These are phyloP conservation scores for Pythium grandisporangium DNA, from an alignment of 352 stramenopile genomes.

Conservation along the genomic window DNA sequence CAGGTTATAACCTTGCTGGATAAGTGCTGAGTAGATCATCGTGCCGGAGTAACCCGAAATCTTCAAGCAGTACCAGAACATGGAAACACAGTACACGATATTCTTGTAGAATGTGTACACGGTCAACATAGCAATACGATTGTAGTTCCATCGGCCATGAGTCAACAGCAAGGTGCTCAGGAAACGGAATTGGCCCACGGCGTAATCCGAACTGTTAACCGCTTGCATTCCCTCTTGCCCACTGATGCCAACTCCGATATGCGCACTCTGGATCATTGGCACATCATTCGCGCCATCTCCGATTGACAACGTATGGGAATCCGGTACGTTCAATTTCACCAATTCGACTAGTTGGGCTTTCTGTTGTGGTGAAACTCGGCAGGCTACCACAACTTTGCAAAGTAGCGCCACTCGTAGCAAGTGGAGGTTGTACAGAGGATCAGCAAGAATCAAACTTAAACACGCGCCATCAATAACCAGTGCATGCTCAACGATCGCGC, in stretches of 20 bases:
- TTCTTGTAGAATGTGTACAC: constrained; percentile 91
- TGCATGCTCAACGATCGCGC: constrained; percentile 44
- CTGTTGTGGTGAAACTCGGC: constrained; percentile 96
- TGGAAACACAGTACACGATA: constrained; percentile 84
- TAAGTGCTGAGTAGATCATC: constrained; percentile 78
- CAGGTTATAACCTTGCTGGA: constrained; percentile 93
- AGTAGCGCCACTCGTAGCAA: constrained; percentile 77
- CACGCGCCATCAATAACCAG: constrained; percentile 94
- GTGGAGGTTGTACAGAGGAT: constrained; percentile 65
- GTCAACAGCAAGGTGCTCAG: constrained; percentile 63
- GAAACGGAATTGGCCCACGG: constrained; percentile 78
- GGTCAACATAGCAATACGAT: constrained; percentile 82
- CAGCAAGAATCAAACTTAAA: constrained; percentile 72
- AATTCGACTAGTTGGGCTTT: constrained; percentile 97
- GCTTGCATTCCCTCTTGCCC: constrained; percentile 98
- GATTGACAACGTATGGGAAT: constrained; percentile 85
- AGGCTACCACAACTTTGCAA: constrained; percentile 96
- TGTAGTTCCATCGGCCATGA: constrained; percentile 84
- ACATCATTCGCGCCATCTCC: constrained; percentile 90
- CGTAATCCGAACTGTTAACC: constrained; percentile 83
- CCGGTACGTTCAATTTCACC: constrained; percentile 81
- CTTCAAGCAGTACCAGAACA: constrained; percentile 86
- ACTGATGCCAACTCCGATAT: constrained; percentile 91
- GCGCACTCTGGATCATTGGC: constrained; percentile 86
- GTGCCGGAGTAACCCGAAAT: constrained; percentile 89